A percentile compares a stretch with the other conserved stretches of the same genome.
Evolutionary conservation across 306 rosid genomes (phyloP).

Genomic region (Corylus americana): DNA sequence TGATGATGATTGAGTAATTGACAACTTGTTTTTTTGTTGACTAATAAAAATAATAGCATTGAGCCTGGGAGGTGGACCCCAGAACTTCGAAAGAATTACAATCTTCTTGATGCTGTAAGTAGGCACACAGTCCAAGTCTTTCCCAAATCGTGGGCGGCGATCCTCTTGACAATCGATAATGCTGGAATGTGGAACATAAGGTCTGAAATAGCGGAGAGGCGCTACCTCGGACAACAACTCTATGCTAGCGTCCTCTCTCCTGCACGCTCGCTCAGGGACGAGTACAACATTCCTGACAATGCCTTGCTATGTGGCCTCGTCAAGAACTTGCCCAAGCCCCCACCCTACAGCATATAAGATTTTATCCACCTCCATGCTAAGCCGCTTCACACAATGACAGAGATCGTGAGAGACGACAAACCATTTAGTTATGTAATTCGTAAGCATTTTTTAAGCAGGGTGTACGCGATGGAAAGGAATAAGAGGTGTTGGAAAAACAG

Average conservation of each 20-base stretch:
- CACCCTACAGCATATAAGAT: conserved; percentile 24
- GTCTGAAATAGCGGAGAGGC: conserved; percentile 57
- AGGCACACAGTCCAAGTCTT: conserved; percentile 70
- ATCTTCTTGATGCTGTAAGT: conserved; percentile 76
- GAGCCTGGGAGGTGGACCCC: conserved; percentile 85
- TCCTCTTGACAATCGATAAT: conserved; percentile 60
- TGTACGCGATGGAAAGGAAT: background rate
- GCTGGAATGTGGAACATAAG: conserved; percentile 69
- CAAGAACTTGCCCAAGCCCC: conserved; percentile 48
- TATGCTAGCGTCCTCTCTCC: conserved; percentile 49
- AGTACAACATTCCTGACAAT: conserved; percentile 51
- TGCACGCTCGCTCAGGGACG: conserved; percentile 58
- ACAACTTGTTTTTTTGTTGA: background rate
- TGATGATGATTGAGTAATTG: background rate
- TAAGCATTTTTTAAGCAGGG: background rate
- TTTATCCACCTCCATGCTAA: background rate
- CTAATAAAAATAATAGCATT: conserved; percentile 24
- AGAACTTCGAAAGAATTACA: conserved; percentile 50
- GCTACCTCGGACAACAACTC: conserved; percentile 69
- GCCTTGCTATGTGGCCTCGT: conserved; percentile 48
- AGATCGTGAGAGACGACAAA: background rate
- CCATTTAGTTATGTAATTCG: background rate
- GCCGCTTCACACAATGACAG: background rate
- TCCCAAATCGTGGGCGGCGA: conserved; percentile 73
- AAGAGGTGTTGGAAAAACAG: background rate